Conservation (phyloP, 1,284 basidiomycete species). For the Caloboletus inedulis region DNA sequence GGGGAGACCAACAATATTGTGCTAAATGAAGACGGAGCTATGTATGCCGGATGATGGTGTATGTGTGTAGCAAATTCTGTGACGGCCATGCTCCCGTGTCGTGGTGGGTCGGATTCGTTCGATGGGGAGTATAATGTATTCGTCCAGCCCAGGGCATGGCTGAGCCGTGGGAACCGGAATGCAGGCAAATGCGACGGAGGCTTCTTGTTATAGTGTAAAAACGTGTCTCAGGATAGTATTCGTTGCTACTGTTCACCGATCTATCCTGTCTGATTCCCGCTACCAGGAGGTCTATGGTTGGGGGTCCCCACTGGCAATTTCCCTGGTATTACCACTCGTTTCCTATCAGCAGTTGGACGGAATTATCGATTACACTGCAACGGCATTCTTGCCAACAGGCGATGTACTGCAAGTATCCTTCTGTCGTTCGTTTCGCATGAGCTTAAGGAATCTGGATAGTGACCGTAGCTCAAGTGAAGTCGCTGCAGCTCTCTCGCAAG, state of each 20-base stretch:
- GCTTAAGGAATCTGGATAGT: neutral
- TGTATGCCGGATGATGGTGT: constrained; percentile 25
- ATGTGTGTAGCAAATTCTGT: neutral
- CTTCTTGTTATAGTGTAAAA: too few relatives aligned
- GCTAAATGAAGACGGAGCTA: constrained; percentile 34
- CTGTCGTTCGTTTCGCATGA: constrained; percentile 9
- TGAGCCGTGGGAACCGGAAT: too few relatives aligned
- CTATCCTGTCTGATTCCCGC: neutral
- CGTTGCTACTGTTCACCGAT: neutral
- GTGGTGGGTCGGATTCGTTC: too few relatives aligned
- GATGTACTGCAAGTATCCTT: neutral
- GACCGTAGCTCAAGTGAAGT: neutral
- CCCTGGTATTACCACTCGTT: constrained; percentile 16
- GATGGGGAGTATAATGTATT: too few relatives aligned
- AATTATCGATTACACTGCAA: constrained; percentile 19
- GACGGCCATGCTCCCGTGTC: too few relatives aligned
- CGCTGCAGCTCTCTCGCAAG: neutral
- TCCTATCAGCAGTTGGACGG: constrained; percentile 13
- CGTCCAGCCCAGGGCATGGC: too few relatives aligned
- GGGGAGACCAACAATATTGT: constrained; percentile 24
- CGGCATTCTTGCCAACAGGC: neutral
- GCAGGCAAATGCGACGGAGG: too few relatives aligned
- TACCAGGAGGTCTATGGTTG: neutral
- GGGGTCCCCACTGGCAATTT: constrained; percentile 7
- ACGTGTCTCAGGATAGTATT: too few relatives aligned